Evolutionary conservation across 2,329 filamentous ascomycete species (phyloP), one percentile per base, ranked within the genome.

Genomic region (Colletotrichum lindemuthianum): DNA sequence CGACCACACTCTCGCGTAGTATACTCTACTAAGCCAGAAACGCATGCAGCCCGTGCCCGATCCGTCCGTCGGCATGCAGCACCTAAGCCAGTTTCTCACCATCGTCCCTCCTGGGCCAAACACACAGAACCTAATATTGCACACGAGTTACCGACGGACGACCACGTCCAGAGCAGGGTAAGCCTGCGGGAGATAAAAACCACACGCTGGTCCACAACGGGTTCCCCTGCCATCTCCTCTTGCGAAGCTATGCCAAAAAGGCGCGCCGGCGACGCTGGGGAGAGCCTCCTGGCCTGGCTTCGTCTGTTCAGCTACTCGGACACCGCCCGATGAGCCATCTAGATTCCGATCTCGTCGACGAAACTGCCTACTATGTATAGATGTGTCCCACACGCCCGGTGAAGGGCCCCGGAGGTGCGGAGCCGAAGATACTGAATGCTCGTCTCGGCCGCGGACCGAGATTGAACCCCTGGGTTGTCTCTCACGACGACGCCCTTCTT

Each of bases 331-430:
- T 65, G 49, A 43, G 24, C 61, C 13, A 43, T 65, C 40, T 48
- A 45, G 24, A 56, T 47, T 43, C 58, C 61, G 61, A 65, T 65
- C 61, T 61, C 39, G 37, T 60, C 51, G 32, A 40, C 33, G 37
- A n/a, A n/a, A 24, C 24, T 24, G 24, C 24, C 4, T 24, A 24
- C 24, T 4, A 24, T 24, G 24, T 24, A 24, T 5, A 24, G 24
- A 24, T 24, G 24, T 24, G 24, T 24, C 24, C 24, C 24, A 24
- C 24, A 3, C 4, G 24, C 24, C 24, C 24, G 24, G 24, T 24
- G 24, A 24, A 24, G 24, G 24, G 24, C 24, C 24, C 24, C 24
- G 24, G 24, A 24, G 24, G 2, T 24, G 24, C 24, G 24, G 24
- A 24, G 24, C 24, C 24, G 24, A 4, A 4, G 24, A 24, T 24